Percentiles rank a stretch among this genome's conserved stretches.
Conservation (phyloP, 192 early-diverging fungal genomes). For the Mortierella alpina region DNA sequence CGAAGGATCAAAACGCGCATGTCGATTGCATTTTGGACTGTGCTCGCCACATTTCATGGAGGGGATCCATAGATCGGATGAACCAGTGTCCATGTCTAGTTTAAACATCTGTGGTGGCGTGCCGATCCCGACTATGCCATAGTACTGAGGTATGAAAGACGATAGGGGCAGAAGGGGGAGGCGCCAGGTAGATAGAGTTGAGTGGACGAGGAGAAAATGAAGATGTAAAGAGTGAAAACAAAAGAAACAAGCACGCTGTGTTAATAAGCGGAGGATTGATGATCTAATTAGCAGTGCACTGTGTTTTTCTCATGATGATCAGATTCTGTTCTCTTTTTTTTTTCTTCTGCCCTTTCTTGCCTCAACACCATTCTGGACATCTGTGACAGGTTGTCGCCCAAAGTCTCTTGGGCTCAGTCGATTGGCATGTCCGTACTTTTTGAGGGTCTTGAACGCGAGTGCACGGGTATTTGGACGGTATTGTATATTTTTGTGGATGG, state of each 20-base stretch:
- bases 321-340: no score
- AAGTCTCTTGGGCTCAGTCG: conserved; percentile 32
- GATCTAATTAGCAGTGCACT: no score
- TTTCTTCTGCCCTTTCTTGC: not conserved
- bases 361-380: conserved; percentile 57
- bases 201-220: no score
- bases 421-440: conserved; percentile 42
- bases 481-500: conserved; percentile 42
- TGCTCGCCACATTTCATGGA: conserved; percentile 22
- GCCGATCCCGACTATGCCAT: conserved; percentile 71
- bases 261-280: no score
- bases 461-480: conserved; percentile 38
- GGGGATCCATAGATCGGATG: conserved; percentile 76
- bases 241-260: not conserved
- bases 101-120: conserved; percentile 76
- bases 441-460: conserved; percentile 24
- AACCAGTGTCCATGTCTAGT: conserved; percentile 79
- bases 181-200: no score
- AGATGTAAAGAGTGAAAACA: not conserved
- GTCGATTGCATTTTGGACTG: conserved; percentile 10
- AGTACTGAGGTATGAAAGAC: conserved; percentile 61
- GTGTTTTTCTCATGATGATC: no score
- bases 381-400: conserved; percentile 44
- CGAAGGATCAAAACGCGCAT: conserved; percentile 28
- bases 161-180: not conserved